Evolutionary conservation across 2,329 filamentous ascomycete species (phyloP).

Genomic region (Orbilia blumenaviensis): DNA sequence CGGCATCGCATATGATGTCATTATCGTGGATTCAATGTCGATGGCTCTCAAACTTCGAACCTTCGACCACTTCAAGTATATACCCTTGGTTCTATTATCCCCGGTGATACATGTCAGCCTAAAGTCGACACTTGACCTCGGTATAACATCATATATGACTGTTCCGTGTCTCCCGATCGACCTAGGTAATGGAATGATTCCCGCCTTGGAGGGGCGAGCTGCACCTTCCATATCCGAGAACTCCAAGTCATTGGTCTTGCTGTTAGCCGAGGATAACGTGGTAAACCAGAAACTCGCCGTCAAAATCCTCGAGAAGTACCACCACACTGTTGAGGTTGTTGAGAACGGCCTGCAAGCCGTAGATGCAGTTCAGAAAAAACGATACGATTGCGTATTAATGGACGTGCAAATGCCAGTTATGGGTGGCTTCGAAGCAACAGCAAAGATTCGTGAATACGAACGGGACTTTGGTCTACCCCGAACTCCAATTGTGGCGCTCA

Average conservation of each 20-base stretch:
- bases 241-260: conserved; percentile 92
- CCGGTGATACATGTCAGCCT: conserved; percentile 89
- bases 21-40: conserved; percentile 92
- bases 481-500: conserved; percentile 95
- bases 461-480: conserved; percentile 79
- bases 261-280: conserved; percentile 94
- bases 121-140: conserved; percentile 91
- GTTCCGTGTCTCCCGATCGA: conserved; percentile 94
- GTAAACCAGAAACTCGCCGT: conserved; percentile 96
- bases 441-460: conserved; percentile 95
- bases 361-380: conserved; percentile 87
- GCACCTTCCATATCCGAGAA: conserved; percentile 92
- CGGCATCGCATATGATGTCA: conserved; percentile 83
- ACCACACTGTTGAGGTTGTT: conserved; percentile 89
- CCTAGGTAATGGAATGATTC: conserved; percentile 93
- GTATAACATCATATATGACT: conserved; percentile 99
- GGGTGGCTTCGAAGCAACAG: conserved; percentile 96
- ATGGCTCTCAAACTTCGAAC: conserved; percentile 85
- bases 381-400: conserved; percentile 97
- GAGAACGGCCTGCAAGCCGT: conserved; percentile 94
- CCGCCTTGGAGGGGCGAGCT: conserved; percentile 89
- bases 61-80: conserved; percentile 96
- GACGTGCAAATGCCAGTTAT: conserved; percentile 99
- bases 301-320: conserved; percentile 97
- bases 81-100: conserved; percentile 90